Evolutionary conservation across 768 basidiomycete genomes (phyloP), one percentile per base, ranked within the genome.

Genomic region (Sarcomyxa edulis): DNA sequence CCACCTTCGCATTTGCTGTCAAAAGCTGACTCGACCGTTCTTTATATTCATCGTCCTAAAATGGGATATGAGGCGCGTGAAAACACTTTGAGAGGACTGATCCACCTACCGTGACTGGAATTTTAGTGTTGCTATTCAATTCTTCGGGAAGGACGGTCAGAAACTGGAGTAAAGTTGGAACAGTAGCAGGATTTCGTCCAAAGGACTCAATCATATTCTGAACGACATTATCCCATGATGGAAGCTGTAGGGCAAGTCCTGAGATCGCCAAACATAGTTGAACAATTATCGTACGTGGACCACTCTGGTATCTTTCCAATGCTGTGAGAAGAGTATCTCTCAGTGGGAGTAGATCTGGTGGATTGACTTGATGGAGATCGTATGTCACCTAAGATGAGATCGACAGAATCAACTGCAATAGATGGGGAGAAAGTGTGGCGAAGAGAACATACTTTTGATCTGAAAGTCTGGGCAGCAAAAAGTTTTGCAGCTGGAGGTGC

Each of bases 401-500:
- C 56, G 53, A 53, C 51, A 48, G n/a, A n/a, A n/a, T 39, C 39
- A 46, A 32, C 39, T 36, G 40, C 34, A 37, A 50, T 39, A 34
- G 46, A 24, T 35, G 42, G n/a, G n/a, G 22, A 25, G 40, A 32
- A 25, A 29, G n/a, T n/a, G n/a, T 20, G 16, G 26, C 31, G 32
- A 18, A 21, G 22, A 39, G 35, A 30, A 65, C 81, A 48, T 45
- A 90, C 96, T 74, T 99, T 99, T 34, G 86, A 72, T 56, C 94
- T 74, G 58, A 99, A 89, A 0, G 96, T 98, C 62, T 99, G 96
- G 1, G 95, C 93, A 7, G 93, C 94, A 54, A 99, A 97, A 37
- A 96, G 63, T 58, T 91, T 89, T 26, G 90, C 89, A 37, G 89
- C 74, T 22, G 68, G 57, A 2, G 90, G 86, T 3, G 78, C 79